phyloP scores from a whole-genome alignment of 305 asterid species.

The Salvia sclarea region DNA sequence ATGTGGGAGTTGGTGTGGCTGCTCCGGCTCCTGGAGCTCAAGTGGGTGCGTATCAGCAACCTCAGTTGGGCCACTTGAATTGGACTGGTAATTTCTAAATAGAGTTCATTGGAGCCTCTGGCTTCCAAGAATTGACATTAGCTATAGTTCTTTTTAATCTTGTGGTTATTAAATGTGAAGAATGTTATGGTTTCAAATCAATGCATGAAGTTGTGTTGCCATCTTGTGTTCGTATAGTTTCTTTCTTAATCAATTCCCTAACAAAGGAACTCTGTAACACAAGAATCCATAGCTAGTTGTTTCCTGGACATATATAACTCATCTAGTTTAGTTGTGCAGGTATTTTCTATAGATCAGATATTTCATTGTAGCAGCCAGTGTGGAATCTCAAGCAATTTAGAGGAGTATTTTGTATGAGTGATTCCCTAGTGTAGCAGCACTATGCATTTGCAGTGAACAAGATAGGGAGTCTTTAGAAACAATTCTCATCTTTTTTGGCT shows the following conservation, averaged over 20 bases:
- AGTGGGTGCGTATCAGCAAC: constrained; percentile 87
- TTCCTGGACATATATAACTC: background rate
- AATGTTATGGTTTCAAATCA: constrained; percentile 43
- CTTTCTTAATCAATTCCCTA: constrained; percentile 2
- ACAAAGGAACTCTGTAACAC: constrained; percentile 12
- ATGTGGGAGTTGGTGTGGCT: constrained; percentile 79
- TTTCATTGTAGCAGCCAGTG: background rate
- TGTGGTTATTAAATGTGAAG: constrained; percentile 47
- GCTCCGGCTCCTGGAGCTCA: constrained; percentile 83
- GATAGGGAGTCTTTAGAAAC: background rate
- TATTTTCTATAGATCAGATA: background rate
- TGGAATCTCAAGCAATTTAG: background rate
- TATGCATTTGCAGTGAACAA: background rate
- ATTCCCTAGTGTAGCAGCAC: background rate
- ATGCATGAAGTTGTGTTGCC: constrained; percentile 51
- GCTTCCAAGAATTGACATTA: constrained; percentile 33
- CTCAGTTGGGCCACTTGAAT: constrained; percentile 86
- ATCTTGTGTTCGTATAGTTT: constrained; percentile 18
- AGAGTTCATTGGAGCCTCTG: constrained; percentile 37
- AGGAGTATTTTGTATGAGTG: background rate
- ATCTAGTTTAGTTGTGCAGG: too few species aligned
- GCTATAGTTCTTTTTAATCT: constrained; percentile 42
- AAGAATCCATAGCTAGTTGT: background rate
- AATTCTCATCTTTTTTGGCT: background rate
- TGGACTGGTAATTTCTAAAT: constrained; percentile 86